Percentiles rank a stretch among this genome's conserved stretches.
Evolutionary conservation across 768 basidiomycete species (phyloP).

Genomic region (Collybia sordida): DNA sequence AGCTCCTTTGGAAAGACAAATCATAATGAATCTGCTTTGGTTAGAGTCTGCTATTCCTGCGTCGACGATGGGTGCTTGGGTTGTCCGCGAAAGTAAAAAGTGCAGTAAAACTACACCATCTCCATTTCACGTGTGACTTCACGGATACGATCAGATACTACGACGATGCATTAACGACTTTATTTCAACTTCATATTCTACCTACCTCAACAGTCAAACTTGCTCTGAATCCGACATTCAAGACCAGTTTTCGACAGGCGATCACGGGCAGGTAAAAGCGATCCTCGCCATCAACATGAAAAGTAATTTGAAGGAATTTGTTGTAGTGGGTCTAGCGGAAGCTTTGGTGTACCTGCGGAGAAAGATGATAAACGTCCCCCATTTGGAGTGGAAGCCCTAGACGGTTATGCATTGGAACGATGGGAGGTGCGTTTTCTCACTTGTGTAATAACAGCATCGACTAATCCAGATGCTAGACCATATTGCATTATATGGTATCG

Average conservation of each 20-base stretch:
- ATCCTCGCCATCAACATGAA: too few relatives aligned
- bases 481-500: conserved; percentile 97
- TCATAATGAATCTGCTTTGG: conserved; percentile 89
- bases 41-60: conserved; percentile 70
- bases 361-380: conserved; percentile 58
- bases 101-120: conserved; percentile 29
- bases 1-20: conserved; percentile 76
- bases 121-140: conserved; percentile 9
- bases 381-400: conserved; percentile 61
- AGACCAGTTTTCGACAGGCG: conserved; percentile 76
- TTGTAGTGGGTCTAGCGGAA: conserved; percentile 68
- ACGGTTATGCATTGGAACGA: conserved; percentile 79
- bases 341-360: conserved; percentile 79
- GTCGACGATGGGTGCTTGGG: conserved; percentile 76
- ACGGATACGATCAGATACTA: conserved; percentile 53
- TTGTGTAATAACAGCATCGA: background rate
- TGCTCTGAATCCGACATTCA: conserved; percentile 73
- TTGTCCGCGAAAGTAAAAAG: conserved; percentile 72
- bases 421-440: conserved; percentile 71
- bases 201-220: conserved; percentile 60
- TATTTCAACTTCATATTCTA: conserved; percentile 71
- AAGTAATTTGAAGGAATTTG: background rate
- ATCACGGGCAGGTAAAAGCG: conserved; percentile 78
- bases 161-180: conserved; percentile 61
- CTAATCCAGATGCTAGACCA: conserved; percentile 56